phyloP scores from a whole-genome alignment of 108 stramenopile species.

The Nannochloropsis salina region DNA sequence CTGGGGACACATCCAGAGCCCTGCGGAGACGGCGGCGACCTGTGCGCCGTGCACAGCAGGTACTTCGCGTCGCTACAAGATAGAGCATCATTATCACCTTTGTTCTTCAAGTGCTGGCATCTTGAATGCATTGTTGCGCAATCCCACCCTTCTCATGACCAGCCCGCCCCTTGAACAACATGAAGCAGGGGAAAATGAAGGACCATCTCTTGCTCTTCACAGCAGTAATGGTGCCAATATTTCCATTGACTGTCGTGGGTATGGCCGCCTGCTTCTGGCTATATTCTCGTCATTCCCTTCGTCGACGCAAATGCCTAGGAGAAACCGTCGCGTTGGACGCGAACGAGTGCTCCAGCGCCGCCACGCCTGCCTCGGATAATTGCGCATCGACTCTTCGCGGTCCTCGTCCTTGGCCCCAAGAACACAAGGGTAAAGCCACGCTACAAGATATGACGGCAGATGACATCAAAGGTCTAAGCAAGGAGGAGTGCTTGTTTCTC shows the following conservation, averaged over 20 bases:
- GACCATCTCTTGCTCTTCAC: neutral
- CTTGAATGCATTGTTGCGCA: too few relatives aligned
- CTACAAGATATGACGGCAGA: neutral
- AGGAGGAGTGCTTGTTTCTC: neutral
- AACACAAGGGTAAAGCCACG: conserved; percentile 1
- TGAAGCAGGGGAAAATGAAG: neutral
- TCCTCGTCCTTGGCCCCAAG: neutral
- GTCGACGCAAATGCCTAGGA: neutral
- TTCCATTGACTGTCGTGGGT: neutral
- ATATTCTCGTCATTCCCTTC: neutral
- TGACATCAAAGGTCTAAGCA: conserved; percentile 15
- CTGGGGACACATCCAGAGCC: too few relatives aligned
- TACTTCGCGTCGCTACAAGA: too few relatives aligned
- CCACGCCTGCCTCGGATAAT: neutral
- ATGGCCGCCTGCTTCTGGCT: neutral
- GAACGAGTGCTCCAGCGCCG: neutral
- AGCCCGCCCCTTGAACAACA: too few relatives aligned
- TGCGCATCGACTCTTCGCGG: neutral
- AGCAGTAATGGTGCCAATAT: neutral
- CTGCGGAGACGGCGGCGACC: too few relatives aligned
- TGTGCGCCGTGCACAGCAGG: too few relatives aligned
- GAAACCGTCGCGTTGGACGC: neutral
- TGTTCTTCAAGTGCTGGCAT: too few relatives aligned
- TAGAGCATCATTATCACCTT: too few relatives aligned
- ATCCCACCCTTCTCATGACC: too few relatives aligned